Base-by-base conservation (phyloP, 768 basidiomycete genomes). In the Phaeotremella fagi region DNA sequence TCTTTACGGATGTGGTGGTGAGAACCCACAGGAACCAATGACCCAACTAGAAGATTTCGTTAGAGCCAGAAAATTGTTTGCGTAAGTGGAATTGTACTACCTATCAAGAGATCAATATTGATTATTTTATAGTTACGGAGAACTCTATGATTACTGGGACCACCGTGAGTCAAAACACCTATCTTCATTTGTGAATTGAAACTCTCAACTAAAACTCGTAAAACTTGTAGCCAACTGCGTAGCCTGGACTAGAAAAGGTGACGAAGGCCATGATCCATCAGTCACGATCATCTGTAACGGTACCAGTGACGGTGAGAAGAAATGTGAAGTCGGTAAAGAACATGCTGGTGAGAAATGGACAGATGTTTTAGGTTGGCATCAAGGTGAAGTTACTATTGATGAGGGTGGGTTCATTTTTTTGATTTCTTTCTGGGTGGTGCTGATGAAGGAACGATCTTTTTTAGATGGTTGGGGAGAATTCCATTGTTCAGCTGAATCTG, bases 261-360 rank as follows among this genome's bases (percentile, higher is more conserved):
- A 75, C 49, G 73, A 71, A 41, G 66, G 75, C 26, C 74, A 75
- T 54, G 74, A 77, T 45, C 73, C 73, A 0, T 76, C 71, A 43
- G 77, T 77, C 33, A 59, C 60, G 1, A 60, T 74, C 43, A 62
- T 74, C 23, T 69, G 68, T 37, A 72, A 72, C 41, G 71, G 71
- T 20, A 68, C 61, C 38, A 61, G 46, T 9, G 72, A 75, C n/a
- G 75, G 76, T 11, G 45, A 57, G 18, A 77, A 77, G 67, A 60
- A 73, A 37, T 74, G 75, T 69, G 76, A 78, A 52, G 71, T 76
- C 22, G 76, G 76, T 44, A 71, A 72, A 63, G 73, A 76, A 33
- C 78, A 77, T 54, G 75, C 74, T 3, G 79, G 79, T 2, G 77
- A 80, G 64, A 71, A 67, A 23, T 80, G 77, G 77, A 77, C 76